phyloP scores from a whole-genome alignment of 2,329 filamentous ascomycete species.

The Amauroascus verrucosus region DNA sequence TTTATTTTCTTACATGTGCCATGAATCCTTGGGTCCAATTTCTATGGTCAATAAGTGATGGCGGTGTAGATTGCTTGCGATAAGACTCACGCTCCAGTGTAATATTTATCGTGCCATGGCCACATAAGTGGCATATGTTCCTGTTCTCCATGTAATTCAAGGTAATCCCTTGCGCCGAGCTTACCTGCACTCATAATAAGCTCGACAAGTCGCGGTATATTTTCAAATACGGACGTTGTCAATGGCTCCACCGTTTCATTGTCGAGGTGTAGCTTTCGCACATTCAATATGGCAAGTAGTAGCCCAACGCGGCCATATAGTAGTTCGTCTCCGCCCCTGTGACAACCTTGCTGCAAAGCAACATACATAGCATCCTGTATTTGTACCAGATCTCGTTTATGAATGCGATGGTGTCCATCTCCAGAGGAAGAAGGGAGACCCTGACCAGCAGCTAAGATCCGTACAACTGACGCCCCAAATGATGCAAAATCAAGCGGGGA shows the following conservation, averaged over 20 bases:
- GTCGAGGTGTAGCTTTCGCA: constrained; percentile 23
- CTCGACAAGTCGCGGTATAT: constrained; percentile 26
- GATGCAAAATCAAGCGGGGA: constrained; percentile 28
- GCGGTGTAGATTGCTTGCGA: background rate
- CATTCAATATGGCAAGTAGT: constrained; percentile 29
- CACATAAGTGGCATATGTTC: constrained; percentile 34
- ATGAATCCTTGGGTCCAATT: constrained; percentile 16
- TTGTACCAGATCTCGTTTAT: constrained; percentile 23
- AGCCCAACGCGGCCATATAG: constrained; percentile 33
- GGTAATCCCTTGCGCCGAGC: constrained; percentile 25
- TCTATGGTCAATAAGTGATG: background rate
- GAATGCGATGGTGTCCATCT: constrained; percentile 17
- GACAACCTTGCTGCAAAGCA: constrained; percentile 24
- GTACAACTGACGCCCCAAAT: constrained; percentile 23
- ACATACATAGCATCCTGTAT: constrained; percentile 23
- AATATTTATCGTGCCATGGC: constrained; percentile 29
- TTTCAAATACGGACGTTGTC: constrained; percentile 19
- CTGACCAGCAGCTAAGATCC: constrained; percentile 20
- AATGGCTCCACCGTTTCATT: constrained; percentile 18
- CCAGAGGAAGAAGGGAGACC: constrained; percentile 2
- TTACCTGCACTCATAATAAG: constrained; percentile 28
- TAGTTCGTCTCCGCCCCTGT: constrained; percentile 32
- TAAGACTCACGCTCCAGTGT: constrained; percentile 31
- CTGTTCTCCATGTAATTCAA: constrained; percentile 23
- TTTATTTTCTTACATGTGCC: constrained; percentile 15